phyloP scores from a whole-genome alignment of 2,329 filamentous ascomycete genomes.

The Botrytis medusae region DNA sequence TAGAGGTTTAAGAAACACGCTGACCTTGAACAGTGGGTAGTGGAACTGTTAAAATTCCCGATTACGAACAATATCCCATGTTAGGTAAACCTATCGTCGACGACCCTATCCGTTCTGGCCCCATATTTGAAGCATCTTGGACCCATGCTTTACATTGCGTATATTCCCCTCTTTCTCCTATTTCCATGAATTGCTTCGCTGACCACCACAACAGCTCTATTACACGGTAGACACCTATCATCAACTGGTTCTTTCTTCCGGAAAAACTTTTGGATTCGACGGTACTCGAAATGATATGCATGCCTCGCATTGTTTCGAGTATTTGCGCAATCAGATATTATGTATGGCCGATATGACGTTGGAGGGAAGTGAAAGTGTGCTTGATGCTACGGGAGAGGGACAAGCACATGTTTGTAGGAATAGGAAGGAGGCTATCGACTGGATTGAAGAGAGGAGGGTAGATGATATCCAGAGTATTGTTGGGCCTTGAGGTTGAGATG shows the following conservation, averaged over 20 bases:
- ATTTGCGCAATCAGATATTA: constrained; percentile 39
- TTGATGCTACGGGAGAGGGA: constrained; percentile 36
- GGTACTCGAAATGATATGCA: constrained; percentile 37
- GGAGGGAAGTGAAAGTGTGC: constrained; percentile 34
- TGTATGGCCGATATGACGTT: constrained; percentile 42
- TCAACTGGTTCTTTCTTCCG: constrained; percentile 35
- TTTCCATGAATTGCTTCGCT: neutral
- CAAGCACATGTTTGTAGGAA: constrained; percentile 41
- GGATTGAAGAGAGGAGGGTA: constrained; percentile 40
- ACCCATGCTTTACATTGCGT: constrained; percentile 41
- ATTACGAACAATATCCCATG: constrained; percentile 38
- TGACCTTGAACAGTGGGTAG: constrained; percentile 33
- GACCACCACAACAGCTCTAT: constrained; percentile 30
- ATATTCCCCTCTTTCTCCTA: neutral
- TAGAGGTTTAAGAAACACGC: neutral
- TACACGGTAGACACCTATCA: constrained; percentile 41
- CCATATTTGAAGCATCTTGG: constrained; percentile 41
- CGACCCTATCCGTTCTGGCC: constrained; percentile 38
- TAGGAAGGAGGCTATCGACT: constrained; percentile 37
- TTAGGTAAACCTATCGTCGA: constrained; percentile 39
- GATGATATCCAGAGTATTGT: constrained; percentile 41
- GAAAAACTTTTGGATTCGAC: constrained; percentile 34
- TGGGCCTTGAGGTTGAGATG: constrained; percentile 29
- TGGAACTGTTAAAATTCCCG: constrained; percentile 38
- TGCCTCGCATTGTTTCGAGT: constrained; percentile 41